Evolutionary conservation across 345 rosid genomes (phyloP).

Genomic region (Pistacia vera): DNA sequence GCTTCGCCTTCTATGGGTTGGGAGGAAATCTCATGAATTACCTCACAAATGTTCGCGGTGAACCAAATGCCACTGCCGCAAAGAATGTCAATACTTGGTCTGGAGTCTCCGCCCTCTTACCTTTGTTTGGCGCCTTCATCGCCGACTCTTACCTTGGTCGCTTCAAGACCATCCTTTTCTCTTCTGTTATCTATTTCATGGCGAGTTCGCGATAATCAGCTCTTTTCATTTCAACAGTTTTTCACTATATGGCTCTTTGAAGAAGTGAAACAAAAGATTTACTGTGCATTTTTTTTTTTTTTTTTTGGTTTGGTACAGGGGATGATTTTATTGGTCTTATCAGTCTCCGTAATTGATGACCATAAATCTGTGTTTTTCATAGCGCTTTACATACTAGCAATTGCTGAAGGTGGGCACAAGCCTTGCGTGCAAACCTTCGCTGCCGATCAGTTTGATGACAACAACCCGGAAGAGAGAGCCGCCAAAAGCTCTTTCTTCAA

Average conservation of each 20-base stretch:
- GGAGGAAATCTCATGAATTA: conserved; percentile 73
- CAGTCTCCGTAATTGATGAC: conserved; percentile 49
- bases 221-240: no score
- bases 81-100: conserved; percentile 78
- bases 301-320: conserved; percentile 45
- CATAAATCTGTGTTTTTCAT: conserved; percentile 52
- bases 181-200: conserved; percentile 58
- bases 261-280: no score
- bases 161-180: conserved; percentile 72
- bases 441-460: conserved; percentile 89
- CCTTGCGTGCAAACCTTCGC: conserved; percentile 96
- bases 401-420: conserved; percentile 95
- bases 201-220: conserved; percentile 22
- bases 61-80: conserved; percentile 59
- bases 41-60: conserved; percentile 62
- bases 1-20: conserved; percentile 84
- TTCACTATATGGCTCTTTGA: no score
- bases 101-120: conserved; percentile 78
- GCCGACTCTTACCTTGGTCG: conserved; percentile 93
- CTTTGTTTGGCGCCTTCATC: conserved; percentile 67
- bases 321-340: conserved; percentile 57
- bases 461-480: conserved; percentile 52
- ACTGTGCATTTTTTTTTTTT: neutral
- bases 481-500: conserved; percentile 92
- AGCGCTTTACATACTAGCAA: conserved; percentile 68